Evolutionary conservation across 306 rosid species (phyloP).

Genomic region (Inga oerstediana): DNA sequence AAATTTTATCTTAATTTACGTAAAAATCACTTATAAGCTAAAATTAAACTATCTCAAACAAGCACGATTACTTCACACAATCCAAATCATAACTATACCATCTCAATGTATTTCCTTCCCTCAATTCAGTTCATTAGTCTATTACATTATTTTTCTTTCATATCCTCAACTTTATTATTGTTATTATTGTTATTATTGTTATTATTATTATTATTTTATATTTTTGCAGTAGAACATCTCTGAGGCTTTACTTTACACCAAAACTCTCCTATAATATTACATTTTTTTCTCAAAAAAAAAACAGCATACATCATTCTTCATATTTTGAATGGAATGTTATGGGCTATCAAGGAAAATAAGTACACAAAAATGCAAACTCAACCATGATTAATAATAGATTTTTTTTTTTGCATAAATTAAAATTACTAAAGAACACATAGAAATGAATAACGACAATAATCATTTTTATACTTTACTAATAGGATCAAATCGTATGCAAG

Average conservation of each 20-base stretch:
- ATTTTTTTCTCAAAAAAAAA: too few species aligned
- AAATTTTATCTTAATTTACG: too few species aligned
- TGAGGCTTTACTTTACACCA: not conserved
- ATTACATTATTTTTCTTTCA: not conserved
- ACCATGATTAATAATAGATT: not conserved
- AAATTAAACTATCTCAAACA: too few species aligned
- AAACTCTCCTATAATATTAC: not conserved
- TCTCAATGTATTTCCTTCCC: not conserved
- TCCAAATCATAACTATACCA: not conserved
- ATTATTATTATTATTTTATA: too few species aligned
- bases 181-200: too few species aligned
- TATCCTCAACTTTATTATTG: not conserved
- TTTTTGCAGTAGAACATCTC: not conserved
- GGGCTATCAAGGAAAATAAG: not conserved
- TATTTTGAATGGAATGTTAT: not conserved
- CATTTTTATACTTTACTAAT: not conserved
- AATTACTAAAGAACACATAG: not conserved
- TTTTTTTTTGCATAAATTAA: too few species aligned
- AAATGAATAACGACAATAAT: not conserved
- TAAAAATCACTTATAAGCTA: too few species aligned
- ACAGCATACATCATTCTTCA: not conserved
- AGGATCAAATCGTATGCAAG: not conserved
- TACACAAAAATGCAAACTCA: not conserved
- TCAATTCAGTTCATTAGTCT: not conserved
- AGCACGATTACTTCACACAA: not conserved